A percentile compares a stretch with the other conserved stretches of the same genome.
These are phyloP conservation scores for Globisporangium orthogonon DNA, from an alignment of 352 stramenopile species.

Conservation along the genomic window DNA sequence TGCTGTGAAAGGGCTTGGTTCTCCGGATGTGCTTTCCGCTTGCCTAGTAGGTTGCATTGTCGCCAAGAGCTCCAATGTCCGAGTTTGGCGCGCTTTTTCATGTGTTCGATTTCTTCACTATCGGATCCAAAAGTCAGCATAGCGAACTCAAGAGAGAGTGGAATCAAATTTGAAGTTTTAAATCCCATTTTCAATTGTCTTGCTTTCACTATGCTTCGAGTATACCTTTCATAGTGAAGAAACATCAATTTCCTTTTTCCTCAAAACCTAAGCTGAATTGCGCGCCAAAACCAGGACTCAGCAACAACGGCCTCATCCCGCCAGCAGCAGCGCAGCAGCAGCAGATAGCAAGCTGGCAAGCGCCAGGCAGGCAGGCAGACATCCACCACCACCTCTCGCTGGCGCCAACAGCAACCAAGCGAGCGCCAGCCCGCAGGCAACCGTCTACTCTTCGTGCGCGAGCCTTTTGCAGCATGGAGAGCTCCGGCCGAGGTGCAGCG, in stretches of 20 bases:
- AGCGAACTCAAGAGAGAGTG: neutral
- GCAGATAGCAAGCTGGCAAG: neutral
- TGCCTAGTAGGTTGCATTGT: neutral
- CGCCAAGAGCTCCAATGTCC: neutral
- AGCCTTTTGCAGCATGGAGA: conserved; percentile 2
- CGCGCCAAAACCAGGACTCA: neutral
- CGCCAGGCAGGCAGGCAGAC: neutral
- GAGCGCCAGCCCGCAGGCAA: neutral
- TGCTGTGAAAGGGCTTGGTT: too few species aligned
- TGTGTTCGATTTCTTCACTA: neutral
- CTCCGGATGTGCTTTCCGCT: too few species aligned
- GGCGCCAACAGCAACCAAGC: neutral
- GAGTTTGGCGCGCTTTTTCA: neutral
- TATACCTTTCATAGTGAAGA: neutral
- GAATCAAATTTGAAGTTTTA: neutral
- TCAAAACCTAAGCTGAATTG: neutral
- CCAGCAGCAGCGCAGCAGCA: neutral
- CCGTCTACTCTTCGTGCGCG: neutral
- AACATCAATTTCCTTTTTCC: neutral
- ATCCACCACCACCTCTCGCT: too few species aligned
- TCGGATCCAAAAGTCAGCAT: neutral
- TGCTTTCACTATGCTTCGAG: neutral
- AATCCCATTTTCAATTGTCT: neutral
- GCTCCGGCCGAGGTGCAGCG: conserved; percentile 8
- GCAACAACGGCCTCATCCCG: neutral